Base-by-base conservation (phyloP, 2,329 filamentous ascomycete species). In the Cercospora sp. region DNA sequence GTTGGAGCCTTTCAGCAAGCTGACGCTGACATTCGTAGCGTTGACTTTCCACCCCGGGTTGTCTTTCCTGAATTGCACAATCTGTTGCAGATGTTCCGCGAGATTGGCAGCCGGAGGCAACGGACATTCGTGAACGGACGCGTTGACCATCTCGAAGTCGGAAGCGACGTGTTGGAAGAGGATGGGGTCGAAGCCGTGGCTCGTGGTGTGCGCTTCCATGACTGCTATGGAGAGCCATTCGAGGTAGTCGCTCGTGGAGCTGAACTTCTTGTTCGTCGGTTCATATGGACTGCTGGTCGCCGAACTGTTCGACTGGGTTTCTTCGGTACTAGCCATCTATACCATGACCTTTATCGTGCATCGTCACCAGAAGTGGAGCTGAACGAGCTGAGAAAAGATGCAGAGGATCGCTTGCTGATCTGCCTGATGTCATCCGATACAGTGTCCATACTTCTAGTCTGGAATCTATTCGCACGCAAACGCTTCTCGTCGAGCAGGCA, bases 131-230 rank as follows among this genome's bases (percentile, higher is more conserved):
- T 69, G 68, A 5, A 65, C 61, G 7, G 63, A 63, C 13, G 45
- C 61, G 21, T 68, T 58, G 18, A 70, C 58, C 60, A 68, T 68
- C 49, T 68, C 69, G 45, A 68, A 70, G 45, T 66, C 69, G 12
- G 53, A 40, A 18, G 64, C 64, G 13, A 69, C 24, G 18, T 69
- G 53, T 10, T 64, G 40, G 28, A 51, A 55, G 26, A 69, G 40
- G 34, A 69, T 61, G 10, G 51, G 26, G 24, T 45, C 24, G 16
- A 37, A n/a, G 45, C 53, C 61, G 16, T 66, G 34, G 51, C 21
- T 34, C 28, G 53, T 26, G 16, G 67, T 65, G 40, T 66, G 65
- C 13, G 67, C 60, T 61, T 66, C 67, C 64, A 69, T 66, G n/a
- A 66, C 49, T 7, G 61, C 51, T 32, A 53, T 37, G 8, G 63